Base-by-base conservation (phyloP, 768 basidiomycete species). In the Chlorophyllum brunneum region DNA sequence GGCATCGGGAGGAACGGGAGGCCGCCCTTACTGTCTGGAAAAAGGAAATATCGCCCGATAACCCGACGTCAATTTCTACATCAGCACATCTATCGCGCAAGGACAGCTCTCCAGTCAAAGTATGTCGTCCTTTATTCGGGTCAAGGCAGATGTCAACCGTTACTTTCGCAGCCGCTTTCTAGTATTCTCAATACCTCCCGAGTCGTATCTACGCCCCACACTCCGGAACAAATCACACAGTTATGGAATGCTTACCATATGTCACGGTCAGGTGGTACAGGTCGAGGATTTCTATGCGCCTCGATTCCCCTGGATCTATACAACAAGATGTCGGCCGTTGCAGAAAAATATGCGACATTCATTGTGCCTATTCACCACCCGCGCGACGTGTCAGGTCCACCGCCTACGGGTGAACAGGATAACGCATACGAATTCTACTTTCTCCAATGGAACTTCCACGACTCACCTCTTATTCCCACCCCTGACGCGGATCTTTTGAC, bases 231-330 rank as follows among this genome's bases (percentile, higher is more conserved):
- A 63, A 78, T 99, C 59, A 79, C 85, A 3, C 77, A 85, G 0
- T 75, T 98, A 0, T 98, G 95, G 95, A 89, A 82, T 2, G 79
- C 88, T 0, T 98, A 95, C 62, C 95, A 98, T 64, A 78, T 82
- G 11, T 82, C 88, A 3, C 83, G 89, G 26, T 86, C 90, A 1
- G 76, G 80, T 8, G 84, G 91, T 0, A 89, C 91, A 0, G 87
- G 89, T 13, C 83, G 88, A 30, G 91, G 90, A 8, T 93, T 80
- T 64, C 77, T 98, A 24, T 95, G 87, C 54, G 95, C 95, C 2
- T 74, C 85, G 5, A 76, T 97, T 15, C 86, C 95, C 1, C 57
- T 86, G 46, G 75, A 79, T 5, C 77, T 81, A 11, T 97, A 98
- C 70, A 62, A 75, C 15, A 77, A 79, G 57, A 89, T 98, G 88